phyloP scores from a whole-genome alignment of 257 asterid species.

The Solanum ossicruentum region DNA sequence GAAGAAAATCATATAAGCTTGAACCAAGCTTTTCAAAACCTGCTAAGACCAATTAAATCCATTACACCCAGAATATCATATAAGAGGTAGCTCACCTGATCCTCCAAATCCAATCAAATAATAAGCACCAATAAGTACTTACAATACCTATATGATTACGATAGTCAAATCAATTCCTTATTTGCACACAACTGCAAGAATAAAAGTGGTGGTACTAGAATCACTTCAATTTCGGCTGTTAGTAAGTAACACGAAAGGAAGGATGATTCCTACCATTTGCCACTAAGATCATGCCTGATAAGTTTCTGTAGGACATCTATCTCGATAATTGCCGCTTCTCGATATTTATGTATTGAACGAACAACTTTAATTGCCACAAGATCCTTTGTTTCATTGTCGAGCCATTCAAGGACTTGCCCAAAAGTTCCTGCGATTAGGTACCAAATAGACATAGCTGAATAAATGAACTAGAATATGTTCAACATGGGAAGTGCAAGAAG shows the following conservation, averaged over 20 bases:
- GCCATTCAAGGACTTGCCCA: constrained; percentile 89
- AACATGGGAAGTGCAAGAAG: not conserved
- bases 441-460: not conserved
- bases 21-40: constrained; percentile 99
- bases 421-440: constrained; percentile 66
- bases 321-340: constrained; percentile 80
- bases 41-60: constrained; percentile 66
- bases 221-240: not conserved
- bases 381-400: constrained; percentile 61
- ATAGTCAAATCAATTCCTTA: constrained; percentile 75
- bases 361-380: constrained; percentile 68
- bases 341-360: constrained; percentile 65
- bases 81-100: not conserved
- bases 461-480: not conserved
- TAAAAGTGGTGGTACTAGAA: not conserved
- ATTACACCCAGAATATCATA: constrained; percentile 9
- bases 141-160: constrained; percentile 74
- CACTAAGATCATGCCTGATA: constrained; percentile 36
- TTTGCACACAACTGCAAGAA: constrained; percentile 66
- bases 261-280: constrained; percentile 40
- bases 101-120: not conserved
- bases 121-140: constrained; percentile 24
- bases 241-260: not conserved
- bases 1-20: constrained; percentile 91
- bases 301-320: constrained; percentile 54